These are phyloP conservation scores for Colletotrichum sublineola DNA, from an alignment of 2,329 filamentous ascomycete genomes.

Conservation along the genomic window DNA sequence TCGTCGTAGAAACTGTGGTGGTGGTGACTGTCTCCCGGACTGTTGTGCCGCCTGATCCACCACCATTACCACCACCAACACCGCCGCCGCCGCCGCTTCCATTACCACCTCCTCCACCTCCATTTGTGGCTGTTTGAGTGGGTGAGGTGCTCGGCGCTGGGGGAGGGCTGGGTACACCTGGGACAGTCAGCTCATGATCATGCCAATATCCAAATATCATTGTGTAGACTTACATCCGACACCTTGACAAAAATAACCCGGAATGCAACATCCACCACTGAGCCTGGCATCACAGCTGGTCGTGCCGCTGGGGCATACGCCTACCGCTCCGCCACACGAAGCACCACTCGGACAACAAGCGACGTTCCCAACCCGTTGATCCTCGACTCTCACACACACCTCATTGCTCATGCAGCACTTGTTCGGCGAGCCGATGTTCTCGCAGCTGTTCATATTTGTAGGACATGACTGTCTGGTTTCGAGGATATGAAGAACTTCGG, in stretches of 20 bases:
- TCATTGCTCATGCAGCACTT: conserved; percentile 79
- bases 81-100: conserved; percentile 16
- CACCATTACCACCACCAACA: background rate
- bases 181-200: conserved; percentile 33
- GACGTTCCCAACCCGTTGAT: conserved; percentile 75
- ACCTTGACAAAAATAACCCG: conserved; percentile 77
- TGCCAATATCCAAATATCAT: background rate
- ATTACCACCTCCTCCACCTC: conserved; percentile 19
- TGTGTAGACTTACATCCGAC: conserved; percentile 72
- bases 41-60: conserved; percentile 46
- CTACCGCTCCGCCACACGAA: conserved; percentile 74
- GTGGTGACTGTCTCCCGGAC: conserved; percentile 56
- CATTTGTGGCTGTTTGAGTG: conserved; percentile 40
- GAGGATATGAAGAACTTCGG: conserved; percentile 61
- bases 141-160: conserved; percentile 44
- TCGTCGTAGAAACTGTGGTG: conserved; percentile 41
- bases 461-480: conserved; percentile 77
- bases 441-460: conserved; percentile 73
- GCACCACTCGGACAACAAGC: conserved; percentile 80
- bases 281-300: conserved; percentile 73
- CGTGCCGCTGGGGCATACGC: conserved; percentile 71
- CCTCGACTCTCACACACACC: conserved; percentile 74
- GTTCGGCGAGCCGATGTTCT: conserved; percentile 73
- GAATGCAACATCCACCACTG: conserved; percentile 82
- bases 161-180: conserved; percentile 53